Base-by-base conservation (phyloP, 139 green algal genomes). In the Picochlorum costavermella region DNA sequence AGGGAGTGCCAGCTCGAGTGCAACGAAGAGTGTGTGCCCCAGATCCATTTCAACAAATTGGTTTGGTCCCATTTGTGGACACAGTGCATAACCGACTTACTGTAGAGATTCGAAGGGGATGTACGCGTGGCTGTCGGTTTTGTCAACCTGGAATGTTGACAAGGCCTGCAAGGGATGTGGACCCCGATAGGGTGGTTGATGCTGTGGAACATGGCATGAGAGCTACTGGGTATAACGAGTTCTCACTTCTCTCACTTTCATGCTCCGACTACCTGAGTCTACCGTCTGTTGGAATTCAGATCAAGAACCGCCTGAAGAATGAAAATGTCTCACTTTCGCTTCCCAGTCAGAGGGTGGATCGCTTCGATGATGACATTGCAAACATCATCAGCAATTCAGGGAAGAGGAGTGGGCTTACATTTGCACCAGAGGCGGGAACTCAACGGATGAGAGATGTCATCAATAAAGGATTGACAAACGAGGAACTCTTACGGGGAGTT, bases 91-190 rank as follows among this genome's bases (percentile, higher is more conserved):
- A 90, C 67, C 71, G 82, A 17, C 63, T 88, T 37, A 90, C 80
- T 9, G 70, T 90, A 4, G 83, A 90, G 64, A 90, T 90, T 57
- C 75, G 83, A 4, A 65, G 83, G 6, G 83, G 83, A 10, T 90
- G 83, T 75, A 90, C 83, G n/a, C 81, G 83, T n/a, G 83, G 83
- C 6, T 90, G 83, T 72, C 78, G 83, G 20, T 90, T 90, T 76
- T 90, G 83, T 76, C 83, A 90, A 72, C 83, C 83, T 6, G 83
- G 83, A 45, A 90, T 90, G 83, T 74, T 90, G 23, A 90, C 83
- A 2, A 75, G 83, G 5, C 83, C 83, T 1, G 83, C 83, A 1
- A 74, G 83, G 2, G 83, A 90, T 44, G 83, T 90, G 55, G 76
- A 86, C 23, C 83, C 83, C 3, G 70, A 81, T 44, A 25, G 23